These are phyloP conservation scores for Prunus padus DNA, from an alignment of 306 rosid genomes.

Conservation along the genomic window DNA sequence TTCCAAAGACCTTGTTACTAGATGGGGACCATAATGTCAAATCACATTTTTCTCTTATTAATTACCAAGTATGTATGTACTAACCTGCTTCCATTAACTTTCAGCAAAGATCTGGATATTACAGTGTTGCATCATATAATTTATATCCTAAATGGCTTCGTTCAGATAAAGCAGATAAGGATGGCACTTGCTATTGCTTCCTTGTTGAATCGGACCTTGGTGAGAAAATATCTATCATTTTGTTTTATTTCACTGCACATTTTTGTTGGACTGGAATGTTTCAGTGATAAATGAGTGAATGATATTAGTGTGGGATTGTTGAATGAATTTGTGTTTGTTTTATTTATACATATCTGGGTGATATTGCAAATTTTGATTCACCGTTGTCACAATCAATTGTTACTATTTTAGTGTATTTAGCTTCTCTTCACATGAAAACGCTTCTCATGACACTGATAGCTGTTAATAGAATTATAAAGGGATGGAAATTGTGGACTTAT, in stretches of 20 bases:
- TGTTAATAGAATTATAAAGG: not conserved
- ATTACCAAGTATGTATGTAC: constrained; percentile 80
- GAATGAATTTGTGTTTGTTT: constrained; percentile 2
- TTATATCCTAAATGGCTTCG: constrained; percentile 25
- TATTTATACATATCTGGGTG: not conserved
- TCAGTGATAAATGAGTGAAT: not conserved
- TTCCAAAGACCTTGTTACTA: constrained; percentile 72
- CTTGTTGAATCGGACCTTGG: constrained; percentile 85
- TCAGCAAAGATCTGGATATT: constrained; percentile 27
- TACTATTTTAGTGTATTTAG: not conserved
- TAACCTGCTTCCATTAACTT: constrained; percentile 38
- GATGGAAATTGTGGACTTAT: not conserved
- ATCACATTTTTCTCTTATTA: constrained; percentile 79
- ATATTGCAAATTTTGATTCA: not conserved
- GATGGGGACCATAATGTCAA: constrained; percentile 63
- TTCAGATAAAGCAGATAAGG: constrained; percentile 89
- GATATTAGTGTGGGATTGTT: not conserved
- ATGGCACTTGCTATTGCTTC: constrained; percentile 90
- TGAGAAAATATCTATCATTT: constrained; percentile 35
- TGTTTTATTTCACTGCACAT: not conserved
- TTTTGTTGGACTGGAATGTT: constrained; percentile 5
- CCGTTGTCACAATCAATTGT: not conserved
- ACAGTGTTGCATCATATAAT: constrained; percentile 17
- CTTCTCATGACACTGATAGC: not conserved
- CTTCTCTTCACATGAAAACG: constrained; percentile 3